Conservation (phyloP, 2,329 filamentous ascomycete species). For the Aspergillus sp. region DNA sequence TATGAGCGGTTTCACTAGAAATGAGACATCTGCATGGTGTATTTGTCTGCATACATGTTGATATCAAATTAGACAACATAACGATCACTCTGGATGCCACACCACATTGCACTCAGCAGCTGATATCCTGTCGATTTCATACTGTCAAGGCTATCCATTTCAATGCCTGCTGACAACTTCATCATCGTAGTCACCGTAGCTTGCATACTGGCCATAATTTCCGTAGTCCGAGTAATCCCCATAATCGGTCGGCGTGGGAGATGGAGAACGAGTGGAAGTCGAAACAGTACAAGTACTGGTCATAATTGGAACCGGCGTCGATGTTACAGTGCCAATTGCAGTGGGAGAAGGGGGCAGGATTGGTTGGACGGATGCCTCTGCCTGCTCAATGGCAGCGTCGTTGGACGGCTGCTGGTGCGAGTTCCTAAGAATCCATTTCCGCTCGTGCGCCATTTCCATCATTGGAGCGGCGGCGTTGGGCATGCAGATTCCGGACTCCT, state of each 20-base stretch:
- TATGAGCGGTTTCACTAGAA: background rate
- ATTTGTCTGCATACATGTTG: background rate
- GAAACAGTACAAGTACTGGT: slow-evolving; percentile 3
- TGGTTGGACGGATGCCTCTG: no score
- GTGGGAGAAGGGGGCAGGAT: no score
- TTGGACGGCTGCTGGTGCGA: no score
- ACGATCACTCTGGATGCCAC: background rate
- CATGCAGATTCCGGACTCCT: background rate
- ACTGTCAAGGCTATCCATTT: no score
- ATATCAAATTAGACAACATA: background rate
- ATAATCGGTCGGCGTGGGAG: slow-evolving; percentile 15
- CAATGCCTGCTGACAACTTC: background rate
- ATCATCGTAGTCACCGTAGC: slow-evolving; percentile 20
- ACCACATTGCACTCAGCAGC: background rate
- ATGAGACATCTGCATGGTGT: background rate
- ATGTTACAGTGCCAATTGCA: background rate
- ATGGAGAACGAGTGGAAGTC: background rate
- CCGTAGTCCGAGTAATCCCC: slow-evolving; percentile 17
- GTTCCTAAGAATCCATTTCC: no score
- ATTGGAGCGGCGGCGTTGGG: no score
- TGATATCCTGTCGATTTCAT: no score
- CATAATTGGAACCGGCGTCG: background rate
- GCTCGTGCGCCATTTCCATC: no score
- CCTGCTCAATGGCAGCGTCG: no score
- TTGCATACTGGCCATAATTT: slow-evolving; percentile 15